Conservation (phyloP, 2,329 filamentous ascomycete genomes). For the Dothideomycetes sp. region DNA sequence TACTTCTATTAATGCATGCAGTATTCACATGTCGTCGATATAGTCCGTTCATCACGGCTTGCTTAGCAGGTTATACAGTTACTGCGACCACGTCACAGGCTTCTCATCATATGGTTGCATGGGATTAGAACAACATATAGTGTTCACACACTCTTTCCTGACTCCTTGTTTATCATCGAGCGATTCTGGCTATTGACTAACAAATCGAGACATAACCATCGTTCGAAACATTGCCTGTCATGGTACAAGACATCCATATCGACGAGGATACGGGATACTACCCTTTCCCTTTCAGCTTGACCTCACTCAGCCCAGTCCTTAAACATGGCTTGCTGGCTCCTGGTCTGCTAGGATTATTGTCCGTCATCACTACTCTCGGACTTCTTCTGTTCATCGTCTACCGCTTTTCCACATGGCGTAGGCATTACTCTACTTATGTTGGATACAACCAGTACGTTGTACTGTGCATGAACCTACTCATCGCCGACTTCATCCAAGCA, state of each 20-base stretch:
- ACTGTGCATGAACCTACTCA: slow-evolving; percentile 58
- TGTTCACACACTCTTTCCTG: too few relatives aligned
- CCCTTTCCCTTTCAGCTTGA: slow-evolving; percentile 21
- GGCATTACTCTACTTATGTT: slow-evolving; percentile 23
- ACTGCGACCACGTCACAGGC: too few relatives aligned
- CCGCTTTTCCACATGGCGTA: slow-evolving; percentile 22
- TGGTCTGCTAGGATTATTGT: slow-evolving; percentile 22
- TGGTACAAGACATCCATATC: slow-evolving; percentile 1
- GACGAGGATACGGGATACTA: slow-evolving; percentile 15
- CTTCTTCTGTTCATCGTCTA: slow-evolving; percentile 24
- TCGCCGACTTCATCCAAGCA: slow-evolving; percentile 59
- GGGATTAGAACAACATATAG: too few relatives aligned
- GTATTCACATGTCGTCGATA: too few relatives aligned
- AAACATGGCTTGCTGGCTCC: slow-evolving; percentile 22
- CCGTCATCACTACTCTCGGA: slow-evolving; percentile 20
- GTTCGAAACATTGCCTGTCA: neutral
- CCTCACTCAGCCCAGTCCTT: slow-evolving; percentile 16
- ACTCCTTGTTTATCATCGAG: too few relatives aligned
- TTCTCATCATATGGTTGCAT: too few relatives aligned
- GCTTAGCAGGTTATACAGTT: too few relatives aligned
- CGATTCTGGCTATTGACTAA: too few relatives aligned
- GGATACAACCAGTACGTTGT: slow-evolving; percentile 55
- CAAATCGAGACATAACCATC: too few relatives aligned
- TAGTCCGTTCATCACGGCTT: too few relatives aligned
- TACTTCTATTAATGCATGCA: too few relatives aligned